Percentiles rank a stretch among this genome's conserved stretches.
Conservation (phyloP, 306 rosid genomes). For the Citrullus mucosospermus region DNA sequence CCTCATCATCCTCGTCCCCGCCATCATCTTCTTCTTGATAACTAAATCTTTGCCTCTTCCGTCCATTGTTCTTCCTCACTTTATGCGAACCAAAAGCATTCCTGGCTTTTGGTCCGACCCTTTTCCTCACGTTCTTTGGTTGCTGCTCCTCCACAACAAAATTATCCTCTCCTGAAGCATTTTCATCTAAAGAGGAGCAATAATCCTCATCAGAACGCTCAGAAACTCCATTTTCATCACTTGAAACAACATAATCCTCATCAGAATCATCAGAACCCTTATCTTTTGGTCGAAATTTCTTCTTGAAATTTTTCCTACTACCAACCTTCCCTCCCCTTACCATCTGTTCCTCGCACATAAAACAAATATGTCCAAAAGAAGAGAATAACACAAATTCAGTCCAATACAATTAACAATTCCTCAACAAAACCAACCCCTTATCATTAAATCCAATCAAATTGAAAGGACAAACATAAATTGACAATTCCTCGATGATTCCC, state of each 20-base stretch:
- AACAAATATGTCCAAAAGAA: not conserved
- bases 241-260: conserved; percentile 82
- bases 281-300: conserved; percentile 32
- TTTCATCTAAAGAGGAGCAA: conserved; percentile 46
- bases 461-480: not conserved
- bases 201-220: conserved; percentile 46
- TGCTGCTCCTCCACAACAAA: conserved; percentile 33
- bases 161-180: conserved; percentile 48
- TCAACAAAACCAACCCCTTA: not conserved
- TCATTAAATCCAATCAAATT: not conserved
- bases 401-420: not conserved
- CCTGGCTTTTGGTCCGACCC: conserved; percentile 36
- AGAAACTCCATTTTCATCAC: conserved; percentile 47
- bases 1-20: conserved; percentile 14
- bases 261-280: conserved; percentile 75
- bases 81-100: conserved; percentile 9
- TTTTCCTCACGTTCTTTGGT: conserved; percentile 18
- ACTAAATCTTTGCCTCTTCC: conserved; percentile 18
- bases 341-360: conserved; percentile 53
- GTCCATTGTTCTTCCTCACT: conserved; percentile 13
- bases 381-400: conserved; percentile 1
- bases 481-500: not conserved
- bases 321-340: conserved; percentile 69
- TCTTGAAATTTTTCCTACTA: conserved; percentile 30
- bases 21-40: conserved; percentile 13